Evolutionary conservation across 352 stramenopile species (phyloP).

Genomic region (Globisporangium carolinianum): DNA sequence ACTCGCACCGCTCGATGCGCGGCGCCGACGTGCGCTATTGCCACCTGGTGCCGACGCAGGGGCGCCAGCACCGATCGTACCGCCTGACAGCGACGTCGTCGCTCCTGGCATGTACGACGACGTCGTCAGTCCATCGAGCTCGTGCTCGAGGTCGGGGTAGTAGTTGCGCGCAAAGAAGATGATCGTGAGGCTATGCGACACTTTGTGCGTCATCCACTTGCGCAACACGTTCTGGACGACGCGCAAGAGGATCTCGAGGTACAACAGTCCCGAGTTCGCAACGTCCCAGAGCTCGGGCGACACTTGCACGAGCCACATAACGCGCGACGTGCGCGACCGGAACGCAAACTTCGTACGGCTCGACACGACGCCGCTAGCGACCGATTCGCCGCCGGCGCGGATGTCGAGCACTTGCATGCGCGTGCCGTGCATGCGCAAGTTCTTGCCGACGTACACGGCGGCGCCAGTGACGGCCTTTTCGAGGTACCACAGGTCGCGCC

Average conservation of each 20-base stretch:
- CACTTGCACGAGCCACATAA: constrained; percentile 98
- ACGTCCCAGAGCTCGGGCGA: constrained; percentile 93
- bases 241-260: constrained; percentile 87
- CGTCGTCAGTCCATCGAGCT: constrained; percentile 12
- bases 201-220: constrained; percentile 89
- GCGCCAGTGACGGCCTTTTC: constrained; percentile 62
- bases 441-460: constrained; percentile 75
- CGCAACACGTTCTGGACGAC: constrained; percentile 76
- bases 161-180: constrained; percentile 89
- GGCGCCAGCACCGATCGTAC: background rate
- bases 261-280: constrained; percentile 83
- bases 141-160: constrained; percentile 69
- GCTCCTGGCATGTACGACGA: no score
- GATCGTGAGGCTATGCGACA: constrained; percentile 90
- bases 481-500: constrained; percentile 87
- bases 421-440: constrained; percentile 61
- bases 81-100: background rate
- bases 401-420: constrained; percentile 89
- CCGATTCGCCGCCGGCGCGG: constrained; percentile 66
- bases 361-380: constrained; percentile 92
- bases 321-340: constrained; percentile 89
- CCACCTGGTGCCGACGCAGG: no score
- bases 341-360: constrained; percentile 96
- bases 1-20: constrained; percentile 8
- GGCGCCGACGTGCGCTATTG: constrained; percentile 1